Base-by-base conservation (phyloP, 371 early-diverging fungal species). In the Actinomortierella wolfii region DNA sequence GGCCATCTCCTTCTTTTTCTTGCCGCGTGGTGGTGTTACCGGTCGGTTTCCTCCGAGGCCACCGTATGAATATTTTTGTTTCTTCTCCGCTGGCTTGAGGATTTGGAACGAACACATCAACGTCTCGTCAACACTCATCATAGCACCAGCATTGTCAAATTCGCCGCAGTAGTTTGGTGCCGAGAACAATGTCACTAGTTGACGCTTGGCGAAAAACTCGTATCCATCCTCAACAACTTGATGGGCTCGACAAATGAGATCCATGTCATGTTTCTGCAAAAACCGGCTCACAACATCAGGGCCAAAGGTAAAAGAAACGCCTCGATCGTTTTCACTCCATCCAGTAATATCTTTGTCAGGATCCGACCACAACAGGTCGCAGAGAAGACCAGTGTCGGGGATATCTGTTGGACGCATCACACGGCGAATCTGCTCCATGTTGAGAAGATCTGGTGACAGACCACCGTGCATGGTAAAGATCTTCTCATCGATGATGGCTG, bases 391-490 rank as follows among this genome's bases (percentile, higher is more conserved):
- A 76, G 82, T 76, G 25, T 98, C 96, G 15, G 98, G 98, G 43
- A 98, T 92, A 69, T 98, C 98, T 28, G 95, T 96, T 1, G 98
- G 97, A 58, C 98, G 81, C 83, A 86, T 84, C 42, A 98, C 90
- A 57, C 89, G 76, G n/a, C 94, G 85, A 51, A 98, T 90, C 68
- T 96, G 93, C 49, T 95, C 94, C 89, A 97, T 86, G 59, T 77
- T 86, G 58, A 89, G 82, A 53, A 97, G 78, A 51, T 89, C 89
- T 2, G 98, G 97, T 14, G 96, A 95, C 29, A 98, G 84, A 20
- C 99, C 99, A 47, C 99, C 99, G 76, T 99, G 99, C 85, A 97
- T 93, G 57, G 93, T 92, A 75, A 97, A 97, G 67, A 97, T 95
- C 78, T 95, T 95, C 64, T 90, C 88, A 56, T 93, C 94, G 24